Conservation (phyloP, 345 rosid species). For the Gossypium herbaceum region DNA sequence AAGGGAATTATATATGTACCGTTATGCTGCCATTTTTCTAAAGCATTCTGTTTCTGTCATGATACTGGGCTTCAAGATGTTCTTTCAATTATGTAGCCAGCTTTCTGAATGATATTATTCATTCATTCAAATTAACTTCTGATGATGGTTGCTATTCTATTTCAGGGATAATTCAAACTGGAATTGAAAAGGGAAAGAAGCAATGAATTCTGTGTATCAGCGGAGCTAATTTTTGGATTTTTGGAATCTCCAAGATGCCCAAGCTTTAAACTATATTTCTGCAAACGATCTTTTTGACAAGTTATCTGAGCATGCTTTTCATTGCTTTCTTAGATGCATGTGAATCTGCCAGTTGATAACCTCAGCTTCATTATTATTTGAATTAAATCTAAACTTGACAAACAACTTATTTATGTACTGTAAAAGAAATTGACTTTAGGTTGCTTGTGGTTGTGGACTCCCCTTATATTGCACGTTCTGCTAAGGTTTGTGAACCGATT, state of each 20-base stretch:
- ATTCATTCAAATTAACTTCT: background rate
- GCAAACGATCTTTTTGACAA: background rate
- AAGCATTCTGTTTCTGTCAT: background rate
- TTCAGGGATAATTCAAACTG: constrained; percentile 20
- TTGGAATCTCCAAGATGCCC: constrained; percentile 1
- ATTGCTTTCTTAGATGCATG: constrained; percentile 7
- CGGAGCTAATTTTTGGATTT: background rate
- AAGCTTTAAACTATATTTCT: background rate
- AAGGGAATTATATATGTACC: background rate
- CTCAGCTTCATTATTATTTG: background rate
- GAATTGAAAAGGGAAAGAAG: background rate
- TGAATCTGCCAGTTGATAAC: background rate
- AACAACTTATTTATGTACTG: background rate
- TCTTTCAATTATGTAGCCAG: background rate
- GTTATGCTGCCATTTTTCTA: background rate
- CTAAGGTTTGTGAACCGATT: background rate
- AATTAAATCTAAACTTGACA: background rate
- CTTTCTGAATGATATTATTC: background rate
- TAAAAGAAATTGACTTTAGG: background rate
- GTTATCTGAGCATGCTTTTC: background rate
- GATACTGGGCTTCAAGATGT: background rate
- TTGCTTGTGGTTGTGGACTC: background rate
- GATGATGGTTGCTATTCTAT: background rate
- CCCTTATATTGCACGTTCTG: background rate
- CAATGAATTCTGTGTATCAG: constrained; percentile 8